Evolutionary conservation across 2,329 filamentous ascomycete genomes (phyloP).

Genomic region (Hortaea werneckii): DNA sequence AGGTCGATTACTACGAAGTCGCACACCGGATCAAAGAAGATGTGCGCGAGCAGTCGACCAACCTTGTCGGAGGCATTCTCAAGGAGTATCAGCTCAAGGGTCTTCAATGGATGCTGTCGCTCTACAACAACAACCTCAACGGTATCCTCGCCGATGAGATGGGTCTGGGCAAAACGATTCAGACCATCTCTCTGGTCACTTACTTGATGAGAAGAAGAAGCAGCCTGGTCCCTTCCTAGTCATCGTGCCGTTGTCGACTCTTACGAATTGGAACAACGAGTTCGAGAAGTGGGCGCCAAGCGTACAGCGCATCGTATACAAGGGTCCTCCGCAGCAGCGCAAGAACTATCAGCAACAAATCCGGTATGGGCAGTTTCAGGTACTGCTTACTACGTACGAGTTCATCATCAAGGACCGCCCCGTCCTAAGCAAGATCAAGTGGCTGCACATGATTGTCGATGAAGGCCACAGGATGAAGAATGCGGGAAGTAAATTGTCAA

Average conservation of each 20-base stretch:
- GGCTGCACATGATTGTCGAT: conserved; percentile 99
- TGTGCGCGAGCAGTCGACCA: conserved; percentile 68
- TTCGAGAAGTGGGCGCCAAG: conserved; percentile 98
- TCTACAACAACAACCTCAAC: conserved; percentile 99
- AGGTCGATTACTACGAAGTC: conserved; percentile 98
- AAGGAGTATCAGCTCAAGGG: conserved; percentile 99
- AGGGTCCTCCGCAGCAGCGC: conserved; percentile 78
- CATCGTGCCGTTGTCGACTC: conserved; percentile 89
- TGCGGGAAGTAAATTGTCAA: conserved; percentile 86
- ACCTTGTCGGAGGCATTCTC: conserved; percentile 80
- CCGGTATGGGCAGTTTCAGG: conserved; percentile 89
- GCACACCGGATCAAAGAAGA: conserved; percentile 94
- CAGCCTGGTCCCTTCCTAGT: conserved; percentile 89
- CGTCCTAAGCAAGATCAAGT: conserved; percentile 94
- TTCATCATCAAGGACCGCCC: conserved; percentile 99
- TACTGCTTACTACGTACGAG: conserved; percentile 93
- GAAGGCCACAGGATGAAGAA: conserved; percentile 99
- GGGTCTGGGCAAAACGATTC: conserved; percentile 99
- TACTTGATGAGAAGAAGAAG: conserved; percentile 95
- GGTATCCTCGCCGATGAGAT: conserved; percentile 98
- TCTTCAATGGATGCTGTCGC: conserved; percentile 98
- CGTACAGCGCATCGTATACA: conserved; percentile 83
- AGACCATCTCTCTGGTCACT: conserved; percentile 94
- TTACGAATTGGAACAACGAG: conserved; percentile 97
- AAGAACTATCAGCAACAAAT: conserved; percentile 91